A percentile compares a stretch with the other conserved stretches of the same genome.
Conservation (phyloP, 768 basidiomycete genomes). For the Boletellus emodensis region DNA sequence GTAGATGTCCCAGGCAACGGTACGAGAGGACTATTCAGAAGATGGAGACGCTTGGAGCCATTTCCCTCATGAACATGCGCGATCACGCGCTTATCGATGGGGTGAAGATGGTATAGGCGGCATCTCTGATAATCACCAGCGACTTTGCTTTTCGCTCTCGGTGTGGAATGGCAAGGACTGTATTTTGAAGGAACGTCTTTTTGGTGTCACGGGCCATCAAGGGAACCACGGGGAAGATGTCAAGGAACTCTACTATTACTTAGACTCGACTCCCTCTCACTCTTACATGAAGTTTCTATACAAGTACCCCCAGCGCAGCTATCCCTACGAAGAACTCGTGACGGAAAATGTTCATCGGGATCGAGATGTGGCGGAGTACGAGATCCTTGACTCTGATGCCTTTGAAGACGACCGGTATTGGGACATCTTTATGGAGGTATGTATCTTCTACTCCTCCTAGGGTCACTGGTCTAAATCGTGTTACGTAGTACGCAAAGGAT, state of each 20-base stretch:
- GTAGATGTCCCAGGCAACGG: constrained; percentile 68
- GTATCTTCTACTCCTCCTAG: constrained; percentile 23
- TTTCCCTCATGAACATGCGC: constrained; percentile 90
- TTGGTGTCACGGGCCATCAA: constrained; percentile 94
- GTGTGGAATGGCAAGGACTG: constrained; percentile 95
- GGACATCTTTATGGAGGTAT: constrained; percentile 97
- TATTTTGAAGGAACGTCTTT: constrained; percentile 95
- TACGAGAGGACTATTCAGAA: constrained; percentile 96
- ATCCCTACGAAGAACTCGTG: constrained; percentile 92
- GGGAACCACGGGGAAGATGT: constrained; percentile 99
- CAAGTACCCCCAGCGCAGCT: constrained; percentile 93
- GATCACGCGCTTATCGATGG: constrained; percentile 96
- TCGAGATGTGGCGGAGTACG: constrained; percentile 86
- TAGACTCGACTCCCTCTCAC: constrained; percentile 97
- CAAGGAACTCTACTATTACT: constrained; percentile 98
- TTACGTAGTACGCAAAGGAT: constrained; percentile 88
- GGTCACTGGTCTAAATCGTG: constrained; percentile 1
- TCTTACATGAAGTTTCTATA: constrained; percentile 99
- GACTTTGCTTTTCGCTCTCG: constrained; percentile 84
- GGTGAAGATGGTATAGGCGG: constrained; percentile 98
- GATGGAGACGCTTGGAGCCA: constrained; percentile 96
- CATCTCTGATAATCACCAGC: constrained; percentile 95
- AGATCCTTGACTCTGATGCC: constrained; percentile 86
- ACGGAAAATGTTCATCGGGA: constrained; percentile 76
- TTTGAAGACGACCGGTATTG: constrained; percentile 95